Evolutionary conservation across 176 grass and related monocot species (phyloP).

Genomic region (Aegilops bicornis): DNA sequence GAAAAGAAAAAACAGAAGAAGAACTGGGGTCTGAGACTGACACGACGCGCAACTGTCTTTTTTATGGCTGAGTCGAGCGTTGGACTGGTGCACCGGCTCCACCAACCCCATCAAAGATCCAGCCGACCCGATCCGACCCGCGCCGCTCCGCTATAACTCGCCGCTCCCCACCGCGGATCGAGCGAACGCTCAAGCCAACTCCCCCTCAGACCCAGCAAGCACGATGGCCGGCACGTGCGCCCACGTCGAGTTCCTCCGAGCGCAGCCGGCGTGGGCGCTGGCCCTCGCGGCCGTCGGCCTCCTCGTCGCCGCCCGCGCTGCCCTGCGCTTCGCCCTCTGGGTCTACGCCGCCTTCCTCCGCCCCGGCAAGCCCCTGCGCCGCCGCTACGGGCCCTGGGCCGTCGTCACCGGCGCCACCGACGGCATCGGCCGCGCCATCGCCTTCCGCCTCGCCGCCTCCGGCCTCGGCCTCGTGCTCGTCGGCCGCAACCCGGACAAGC

Average conservation of each 20-base stretch:
- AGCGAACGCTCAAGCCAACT: background rate
- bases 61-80: background rate
- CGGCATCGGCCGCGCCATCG: conserved; percentile 80
- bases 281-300: conserved; percentile 56
- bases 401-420: conserved; percentile 87
- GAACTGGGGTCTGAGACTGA: background rate
- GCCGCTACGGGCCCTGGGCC: conserved; percentile 84
- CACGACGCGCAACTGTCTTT: background rate
- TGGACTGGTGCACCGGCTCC: conserved; percentile 33
- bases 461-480: conserved; percentile 82
- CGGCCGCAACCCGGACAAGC: conserved; percentile 75
- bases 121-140: background rate
- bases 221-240: conserved; percentile 60
- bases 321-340: conserved; percentile 59
- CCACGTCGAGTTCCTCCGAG: conserved; percentile 68
- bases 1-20: background rate
- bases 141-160: background rate
- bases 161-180: background rate
- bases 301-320: conserved; percentile 39
- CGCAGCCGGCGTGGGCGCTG: conserved; percentile 75
- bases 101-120: conserved; percentile 28
- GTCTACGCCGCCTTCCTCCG: conserved; percentile 77
- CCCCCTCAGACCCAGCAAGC: background rate
- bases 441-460: conserved; percentile 63
- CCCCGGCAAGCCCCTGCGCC: conserved; percentile 73